Conservation (phyloP, 2,329 filamentous ascomycete species). For the Xylariaceae sp. region DNA sequence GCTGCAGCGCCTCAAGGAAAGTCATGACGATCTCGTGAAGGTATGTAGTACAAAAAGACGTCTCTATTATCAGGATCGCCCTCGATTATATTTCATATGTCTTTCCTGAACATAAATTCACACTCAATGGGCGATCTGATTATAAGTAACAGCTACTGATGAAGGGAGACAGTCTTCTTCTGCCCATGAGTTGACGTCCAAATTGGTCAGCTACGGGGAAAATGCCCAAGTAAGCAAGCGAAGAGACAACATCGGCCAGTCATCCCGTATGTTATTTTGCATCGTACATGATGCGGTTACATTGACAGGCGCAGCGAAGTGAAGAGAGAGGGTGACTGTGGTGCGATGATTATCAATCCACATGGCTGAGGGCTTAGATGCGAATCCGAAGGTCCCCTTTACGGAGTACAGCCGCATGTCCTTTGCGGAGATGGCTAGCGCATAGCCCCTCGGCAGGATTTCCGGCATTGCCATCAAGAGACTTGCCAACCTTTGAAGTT, state of each 20-base stretch:
- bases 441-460: too few relatives aligned
- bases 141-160: neutral
- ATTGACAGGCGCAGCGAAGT: neutral
- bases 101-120: neutral
- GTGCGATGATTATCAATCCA: neutral
- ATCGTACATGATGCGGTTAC: neutral
- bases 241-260: too few relatives aligned
- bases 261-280: neutral
- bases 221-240: too few relatives aligned
- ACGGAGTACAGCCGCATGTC: too few relatives aligned
- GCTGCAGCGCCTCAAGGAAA: neutral
- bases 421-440: too few relatives aligned
- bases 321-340: neutral
- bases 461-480: too few relatives aligned
- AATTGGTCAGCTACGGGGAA: neutral
- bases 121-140: neutral
- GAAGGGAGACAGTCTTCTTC: neutral
- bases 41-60: too few relatives aligned
- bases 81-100: too few relatives aligned
- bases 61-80: too few relatives aligned
- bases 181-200: neutral
- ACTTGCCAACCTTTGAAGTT: too few relatives aligned
- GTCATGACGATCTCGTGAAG: neutral
- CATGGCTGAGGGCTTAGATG: too few relatives aligned
- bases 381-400: too few relatives aligned